phyloP scores from a whole-genome alignment of 345 rosid genomes.

The Populus tremula region DNA sequence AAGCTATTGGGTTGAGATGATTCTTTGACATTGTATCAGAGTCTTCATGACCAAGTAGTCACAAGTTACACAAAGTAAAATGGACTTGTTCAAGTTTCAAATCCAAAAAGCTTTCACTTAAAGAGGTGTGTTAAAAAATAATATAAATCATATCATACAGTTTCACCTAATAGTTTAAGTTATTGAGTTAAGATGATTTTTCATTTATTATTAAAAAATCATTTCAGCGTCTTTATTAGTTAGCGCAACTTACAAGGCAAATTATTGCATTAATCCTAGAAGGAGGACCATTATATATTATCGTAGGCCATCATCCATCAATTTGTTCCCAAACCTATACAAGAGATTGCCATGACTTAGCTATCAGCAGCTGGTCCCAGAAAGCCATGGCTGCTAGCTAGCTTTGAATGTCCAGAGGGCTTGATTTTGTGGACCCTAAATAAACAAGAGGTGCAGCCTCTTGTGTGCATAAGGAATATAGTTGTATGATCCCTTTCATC shows the following conservation, averaged over 20 bases:
- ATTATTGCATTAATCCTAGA: neutral
- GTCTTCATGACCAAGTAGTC: no score
- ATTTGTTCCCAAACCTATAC: neutral
- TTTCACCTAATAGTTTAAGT: no score
- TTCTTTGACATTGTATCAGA: no score
- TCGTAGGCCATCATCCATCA: no score
- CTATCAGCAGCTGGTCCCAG: constrained; percentile 26
- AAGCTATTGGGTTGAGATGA: no score
- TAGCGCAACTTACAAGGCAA: neutral
- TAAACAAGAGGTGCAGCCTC: constrained; percentile 18
- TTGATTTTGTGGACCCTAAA: constrained; percentile 32
- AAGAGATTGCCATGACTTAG: constrained; percentile 21
- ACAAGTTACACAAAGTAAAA: no score
- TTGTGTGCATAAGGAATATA: constrained; percentile 13
- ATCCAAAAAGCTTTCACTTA: no score
- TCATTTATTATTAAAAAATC: no score
- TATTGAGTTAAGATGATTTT: no score
- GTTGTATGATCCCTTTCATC: constrained; percentile 34
- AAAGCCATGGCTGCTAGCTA: neutral
- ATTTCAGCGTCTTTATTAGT: neutral
- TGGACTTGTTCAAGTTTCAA: no score
- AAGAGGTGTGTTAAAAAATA: no score
- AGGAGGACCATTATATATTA: constrained; percentile 23
- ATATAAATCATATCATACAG: no score
- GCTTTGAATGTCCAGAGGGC: neutral